phyloP scores from a whole-genome alignment of 2,329 filamentous ascomycete genomes.

The Hymenoscyphus infarciens region DNA sequence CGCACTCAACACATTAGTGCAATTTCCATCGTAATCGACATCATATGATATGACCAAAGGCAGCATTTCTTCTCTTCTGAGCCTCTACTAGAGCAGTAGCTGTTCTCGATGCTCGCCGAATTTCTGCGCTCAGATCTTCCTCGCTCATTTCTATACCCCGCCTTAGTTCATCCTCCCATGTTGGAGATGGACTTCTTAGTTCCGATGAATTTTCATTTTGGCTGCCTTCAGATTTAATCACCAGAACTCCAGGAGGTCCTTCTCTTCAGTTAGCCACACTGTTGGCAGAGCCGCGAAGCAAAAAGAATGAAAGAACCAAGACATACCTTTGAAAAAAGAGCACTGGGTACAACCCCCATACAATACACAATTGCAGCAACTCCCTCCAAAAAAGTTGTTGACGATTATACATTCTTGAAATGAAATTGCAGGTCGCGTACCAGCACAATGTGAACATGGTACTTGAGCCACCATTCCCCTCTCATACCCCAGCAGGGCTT shows the following conservation, averaged over 20 bases:
- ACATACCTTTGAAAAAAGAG: neutral
- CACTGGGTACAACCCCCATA: neutral
- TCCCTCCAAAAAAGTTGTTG: neutral
- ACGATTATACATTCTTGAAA: neutral
- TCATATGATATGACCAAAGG: too few relatives aligned
- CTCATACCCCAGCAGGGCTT: neutral
- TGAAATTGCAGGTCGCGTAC: neutral
- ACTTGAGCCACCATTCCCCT: neutral
- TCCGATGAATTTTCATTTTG: neutral
- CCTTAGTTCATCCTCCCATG: neutral
- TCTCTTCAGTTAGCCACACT: neutral
- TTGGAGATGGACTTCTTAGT: neutral
- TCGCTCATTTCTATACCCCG: neutral
- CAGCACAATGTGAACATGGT: neutral
- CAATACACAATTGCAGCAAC: neutral
- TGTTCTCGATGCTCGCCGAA: neutral
- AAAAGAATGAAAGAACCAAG: neutral
- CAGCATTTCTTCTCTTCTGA: neutral
- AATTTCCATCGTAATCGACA: too few relatives aligned
- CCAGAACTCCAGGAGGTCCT: neutral
- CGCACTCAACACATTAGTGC: constrained; percentile 37
- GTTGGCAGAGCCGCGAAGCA: neutral
- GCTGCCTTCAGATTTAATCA: neutral
- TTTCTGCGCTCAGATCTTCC: neutral
- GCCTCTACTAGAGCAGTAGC: neutral